These are phyloP conservation scores for Hypoxylon cercidicola DNA, from an alignment of 495 filamentous ascomycete species.

Conservation along the genomic window DNA sequence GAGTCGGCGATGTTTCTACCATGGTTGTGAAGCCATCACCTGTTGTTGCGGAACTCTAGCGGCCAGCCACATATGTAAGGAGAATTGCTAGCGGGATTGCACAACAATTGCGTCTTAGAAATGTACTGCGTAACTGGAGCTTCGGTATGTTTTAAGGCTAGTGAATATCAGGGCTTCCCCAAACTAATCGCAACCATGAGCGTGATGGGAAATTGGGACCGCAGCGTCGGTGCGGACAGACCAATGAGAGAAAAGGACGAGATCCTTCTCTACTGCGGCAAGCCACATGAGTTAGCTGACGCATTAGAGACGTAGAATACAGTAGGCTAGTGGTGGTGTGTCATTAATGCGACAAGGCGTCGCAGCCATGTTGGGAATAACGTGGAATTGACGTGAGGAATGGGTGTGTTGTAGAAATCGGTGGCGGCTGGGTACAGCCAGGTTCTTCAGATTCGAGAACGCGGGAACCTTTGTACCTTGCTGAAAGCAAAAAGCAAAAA, in stretches of 20 bases:
- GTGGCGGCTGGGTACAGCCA: conserved; percentile 24
- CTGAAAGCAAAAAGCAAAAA: conserved; percentile 22
- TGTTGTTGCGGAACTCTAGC: conserved; percentile 22
- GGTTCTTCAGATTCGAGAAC: conserved; percentile 34
- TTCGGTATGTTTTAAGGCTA: conserved; percentile 3
- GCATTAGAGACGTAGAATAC: neutral
- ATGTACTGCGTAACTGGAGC: conserved; percentile 17
- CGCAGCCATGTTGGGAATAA: conserved; percentile 37
- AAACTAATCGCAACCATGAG: conserved; percentile 23
- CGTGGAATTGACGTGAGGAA: conserved; percentile 36
- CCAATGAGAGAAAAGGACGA: conserved; percentile 27
- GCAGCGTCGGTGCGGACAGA: conserved; percentile 36
- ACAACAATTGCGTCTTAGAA: conserved; percentile 30
- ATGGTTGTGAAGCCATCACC: conserved; percentile 32
- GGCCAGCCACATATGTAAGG: conserved; percentile 34
- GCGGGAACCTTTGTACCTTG: conserved; percentile 26
- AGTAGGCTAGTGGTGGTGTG: conserved; percentile 13
- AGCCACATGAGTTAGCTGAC: conserved; percentile 33
- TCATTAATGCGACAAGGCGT: conserved; percentile 27
- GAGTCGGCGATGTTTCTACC: conserved; percentile 20
- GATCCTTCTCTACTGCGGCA: conserved; percentile 32
- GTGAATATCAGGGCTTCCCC: conserved; percentile 10
- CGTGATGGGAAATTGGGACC: conserved; percentile 37
- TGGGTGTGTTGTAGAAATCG: no score
- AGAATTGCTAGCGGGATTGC: conserved; percentile 29